Evolutionary conservation across 2,329 filamentous ascomycete species (phyloP).

Genomic region (Amauroascus niger): DNA sequence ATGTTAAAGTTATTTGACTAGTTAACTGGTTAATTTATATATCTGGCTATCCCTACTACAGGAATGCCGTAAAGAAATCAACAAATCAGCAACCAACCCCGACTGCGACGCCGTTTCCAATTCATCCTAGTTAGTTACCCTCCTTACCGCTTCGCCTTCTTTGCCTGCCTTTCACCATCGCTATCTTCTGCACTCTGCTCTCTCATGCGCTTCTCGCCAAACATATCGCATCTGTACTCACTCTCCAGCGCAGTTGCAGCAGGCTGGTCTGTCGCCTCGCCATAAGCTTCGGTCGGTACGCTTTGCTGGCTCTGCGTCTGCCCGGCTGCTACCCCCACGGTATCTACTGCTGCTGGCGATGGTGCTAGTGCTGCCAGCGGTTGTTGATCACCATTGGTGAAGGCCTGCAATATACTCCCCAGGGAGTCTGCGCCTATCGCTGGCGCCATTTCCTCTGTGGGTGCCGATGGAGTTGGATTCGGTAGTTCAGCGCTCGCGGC

Average conservation of each 20-base stretch:
- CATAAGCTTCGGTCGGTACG: background rate
- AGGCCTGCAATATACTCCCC: background rate
- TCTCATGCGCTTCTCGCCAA: background rate
- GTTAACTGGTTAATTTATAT: no score
- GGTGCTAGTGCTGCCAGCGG: background rate
- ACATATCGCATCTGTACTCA: background rate
- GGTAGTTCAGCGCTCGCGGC: conserved; percentile 1
- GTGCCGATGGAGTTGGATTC: background rate
- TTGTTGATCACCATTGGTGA: no score
- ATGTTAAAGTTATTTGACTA: no score
- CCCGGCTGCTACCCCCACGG: background rate
- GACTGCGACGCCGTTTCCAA: no score
- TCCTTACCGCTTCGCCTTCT: background rate
- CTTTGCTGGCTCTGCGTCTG: background rate
- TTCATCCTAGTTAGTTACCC: no score
- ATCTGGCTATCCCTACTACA: no score
- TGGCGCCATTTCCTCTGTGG: background rate
- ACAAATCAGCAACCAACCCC: no score
- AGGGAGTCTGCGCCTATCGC: background rate
- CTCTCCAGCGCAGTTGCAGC: background rate
- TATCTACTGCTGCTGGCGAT: no score
- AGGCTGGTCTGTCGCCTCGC: background rate
- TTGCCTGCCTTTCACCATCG: background rate
- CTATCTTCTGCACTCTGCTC: background rate
- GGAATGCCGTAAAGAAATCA: no score